Conservation (phyloP, 139 green algal species). For the Asterochloris sp. region DNA sequence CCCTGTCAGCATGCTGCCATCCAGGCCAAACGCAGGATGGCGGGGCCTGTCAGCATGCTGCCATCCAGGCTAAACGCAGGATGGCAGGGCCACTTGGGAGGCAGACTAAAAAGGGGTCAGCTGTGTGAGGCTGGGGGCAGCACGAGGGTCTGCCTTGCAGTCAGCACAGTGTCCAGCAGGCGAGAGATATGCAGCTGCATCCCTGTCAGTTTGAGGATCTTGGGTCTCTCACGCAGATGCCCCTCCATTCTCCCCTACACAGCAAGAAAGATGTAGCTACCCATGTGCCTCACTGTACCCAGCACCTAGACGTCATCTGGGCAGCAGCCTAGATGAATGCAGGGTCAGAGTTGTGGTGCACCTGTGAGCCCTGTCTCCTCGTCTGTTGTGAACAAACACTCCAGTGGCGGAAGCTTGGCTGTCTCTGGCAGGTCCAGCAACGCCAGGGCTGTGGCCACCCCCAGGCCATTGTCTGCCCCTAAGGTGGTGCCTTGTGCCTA, state of each 20-base stretch:
- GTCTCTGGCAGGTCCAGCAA: constrained; percentile 46
- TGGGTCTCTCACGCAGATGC: too few species aligned
- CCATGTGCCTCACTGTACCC: too few species aligned
- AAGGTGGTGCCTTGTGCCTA: constrained; percentile 66
- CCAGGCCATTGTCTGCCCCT: constrained; percentile 73
- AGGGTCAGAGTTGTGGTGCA: too few species aligned
- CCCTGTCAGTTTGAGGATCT: too few species aligned
- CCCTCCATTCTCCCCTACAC: too few species aligned
- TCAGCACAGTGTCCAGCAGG: too few species aligned
- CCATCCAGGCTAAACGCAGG: constrained; percentile 51
- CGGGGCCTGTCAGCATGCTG: constrained; percentile 47
- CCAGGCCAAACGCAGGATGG: constrained; percentile 57
- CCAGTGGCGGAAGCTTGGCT: constrained; percentile 62
- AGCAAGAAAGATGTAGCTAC: neutral
- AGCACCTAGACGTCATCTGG: too few species aligned
- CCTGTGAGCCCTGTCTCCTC: constrained; percentile 69
- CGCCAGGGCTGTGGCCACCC: constrained; percentile 59
- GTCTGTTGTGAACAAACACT: constrained; percentile 78
- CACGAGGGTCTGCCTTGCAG: too few species aligned
- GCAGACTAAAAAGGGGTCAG: neutral
- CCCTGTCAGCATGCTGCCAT: constrained; percentile 48
- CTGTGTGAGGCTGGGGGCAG: too few species aligned
- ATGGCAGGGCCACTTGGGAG: constrained; percentile 43
- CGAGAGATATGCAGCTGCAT: too few species aligned
- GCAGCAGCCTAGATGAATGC: neutral